Percentiles rank a stretch among this genome's conserved stretches.
phyloP scores from a whole-genome alignment of 352 stramenopile species.

The Nothophytophthora sp. region DNA sequence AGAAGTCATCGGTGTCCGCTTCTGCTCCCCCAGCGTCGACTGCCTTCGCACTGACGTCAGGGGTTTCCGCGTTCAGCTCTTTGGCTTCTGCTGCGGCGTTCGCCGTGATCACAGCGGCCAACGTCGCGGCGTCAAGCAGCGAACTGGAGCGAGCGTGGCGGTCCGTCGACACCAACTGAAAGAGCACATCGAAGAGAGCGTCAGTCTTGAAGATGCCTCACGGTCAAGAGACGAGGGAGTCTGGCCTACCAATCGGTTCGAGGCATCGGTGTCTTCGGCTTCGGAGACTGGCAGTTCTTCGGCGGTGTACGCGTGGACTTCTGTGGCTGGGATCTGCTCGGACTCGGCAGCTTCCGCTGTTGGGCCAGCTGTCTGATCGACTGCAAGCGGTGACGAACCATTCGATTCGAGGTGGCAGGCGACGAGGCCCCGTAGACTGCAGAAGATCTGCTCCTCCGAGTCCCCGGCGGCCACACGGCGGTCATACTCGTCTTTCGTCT shows the following conservation, averaged over 20 bases:
- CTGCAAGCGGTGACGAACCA: not conserved
- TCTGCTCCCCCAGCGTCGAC: too few relatives aligned
- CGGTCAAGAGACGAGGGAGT: too few relatives aligned
- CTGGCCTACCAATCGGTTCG: conserved; percentile 1
- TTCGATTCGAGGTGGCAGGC: conserved; percentile 9
- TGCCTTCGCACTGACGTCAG: too few relatives aligned
- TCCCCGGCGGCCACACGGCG: conserved; percentile 31
- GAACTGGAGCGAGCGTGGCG: conserved; percentile 6
- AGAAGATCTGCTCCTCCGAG: conserved; percentile 47
- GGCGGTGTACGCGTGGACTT: not conserved
- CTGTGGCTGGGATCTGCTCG: not conserved
- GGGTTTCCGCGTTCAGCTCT: too few relatives aligned
- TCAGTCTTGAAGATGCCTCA: not conserved
- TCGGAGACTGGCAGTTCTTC: conserved; percentile 3
- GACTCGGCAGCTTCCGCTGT: not conserved
- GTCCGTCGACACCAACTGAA: not conserved
- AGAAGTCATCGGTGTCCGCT: too few relatives aligned
- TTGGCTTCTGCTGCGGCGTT: conserved; percentile 1
- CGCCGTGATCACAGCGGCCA: conserved; percentile 14
- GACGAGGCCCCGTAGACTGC: conserved; percentile 36
- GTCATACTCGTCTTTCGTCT: conserved; percentile 42
- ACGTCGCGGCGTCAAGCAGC: conserved; percentile 19
- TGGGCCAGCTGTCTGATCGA: not conserved
- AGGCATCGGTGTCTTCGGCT: not conserved
- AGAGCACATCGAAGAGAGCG: not conserved